Evolutionary conservation across 257 asterid genomes (phyloP), one percentile per base, ranked within the genome.

Genomic region (Scutellaria galericulata): DNA sequence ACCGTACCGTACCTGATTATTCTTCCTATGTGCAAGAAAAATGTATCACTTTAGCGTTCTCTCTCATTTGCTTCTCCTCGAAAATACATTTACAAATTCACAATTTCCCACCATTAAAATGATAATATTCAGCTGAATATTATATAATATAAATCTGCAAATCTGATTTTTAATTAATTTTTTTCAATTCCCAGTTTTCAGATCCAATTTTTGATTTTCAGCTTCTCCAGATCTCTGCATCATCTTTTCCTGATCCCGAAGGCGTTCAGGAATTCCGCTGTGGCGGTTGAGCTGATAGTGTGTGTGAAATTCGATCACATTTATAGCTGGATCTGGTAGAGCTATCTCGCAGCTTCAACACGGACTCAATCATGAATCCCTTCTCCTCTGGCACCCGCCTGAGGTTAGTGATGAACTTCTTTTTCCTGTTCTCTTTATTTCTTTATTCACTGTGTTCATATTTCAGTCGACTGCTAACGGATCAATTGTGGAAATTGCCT

Each of bases 311-410:
- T 73, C 64, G 57, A 37, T 24, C 20, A 37, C 56, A 71, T 55
- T 62, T 68, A 22, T 69, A 42, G 77, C 85, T 84, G 94, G 96
- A 90, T 92, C 98, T 92, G 87, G 81, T 86, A 68, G 88, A 87
- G 86, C 84, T 90, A 56, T 86, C 93, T 22, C 80, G 85, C 71
- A 81, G 82, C 82, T 86, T 81, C 79, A 59, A 80, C 42, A 75
- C 83, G 73, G 96, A 90, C 78, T 86, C 86, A 84, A 84, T 85
- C 90, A 93, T 93, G 98, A 91, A 91, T 80, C 92, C 92, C 48
- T 93, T 93, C 77, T 89, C 96, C 24, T 88, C 97, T 76, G 90
- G 88, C 86, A 84, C 98, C 53, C 98, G 96, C 77, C 88, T 93
- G 68, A 89, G 98, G 98, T 91, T 47, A 72, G 84, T 68, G 15